A percentile compares a stretch with the other conserved stretches of the same genome.
phyloP scores from a whole-genome alignment of 2,329 filamentous ascomycete species.

The Alternaria panax region DNA sequence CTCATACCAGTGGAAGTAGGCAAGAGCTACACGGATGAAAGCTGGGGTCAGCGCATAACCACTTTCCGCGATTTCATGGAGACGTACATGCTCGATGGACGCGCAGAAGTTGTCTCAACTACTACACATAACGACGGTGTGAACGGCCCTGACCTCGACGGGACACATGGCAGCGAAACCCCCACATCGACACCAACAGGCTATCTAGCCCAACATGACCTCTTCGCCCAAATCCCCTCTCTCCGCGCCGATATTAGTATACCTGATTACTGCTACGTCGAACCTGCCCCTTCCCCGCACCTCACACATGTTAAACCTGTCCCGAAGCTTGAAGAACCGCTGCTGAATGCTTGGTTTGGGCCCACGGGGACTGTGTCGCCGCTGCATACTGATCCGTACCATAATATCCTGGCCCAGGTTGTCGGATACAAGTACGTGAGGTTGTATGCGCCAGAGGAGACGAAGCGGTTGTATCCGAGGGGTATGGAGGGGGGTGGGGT shows the following conservation, averaged over 20 bases:
- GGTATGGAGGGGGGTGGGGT: slow-evolving; percentile 71
- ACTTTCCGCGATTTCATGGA: slow-evolving; percentile 75
- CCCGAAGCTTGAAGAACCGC: slow-evolving; percentile 60
- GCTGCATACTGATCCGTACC: slow-evolving; percentile 90
- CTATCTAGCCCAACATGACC: slow-evolving; percentile 91
- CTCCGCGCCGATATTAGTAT: slow-evolving; percentile 77
- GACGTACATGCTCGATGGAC: slow-evolving; percentile 61
- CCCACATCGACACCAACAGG: slow-evolving; percentile 56
- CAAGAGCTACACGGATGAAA: slow-evolving; percentile 83
- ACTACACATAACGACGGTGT: background rate
- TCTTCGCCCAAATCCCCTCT: slow-evolving; percentile 81
- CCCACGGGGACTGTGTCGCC: slow-evolving; percentile 88
- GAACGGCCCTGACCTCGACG: no score
- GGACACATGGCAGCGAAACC: background rate
- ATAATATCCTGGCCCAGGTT: slow-evolving; percentile 89
- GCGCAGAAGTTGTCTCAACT: background rate
- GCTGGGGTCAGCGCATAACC: slow-evolving; percentile 84
- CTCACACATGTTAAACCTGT: slow-evolving; percentile 24
- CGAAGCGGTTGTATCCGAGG: slow-evolving; percentile 66
- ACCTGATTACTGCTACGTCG: slow-evolving; percentile 84
- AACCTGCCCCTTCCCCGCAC: slow-evolving; percentile 53
- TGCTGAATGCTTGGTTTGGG: slow-evolving; percentile 92
- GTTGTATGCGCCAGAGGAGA: slow-evolving; percentile 75
- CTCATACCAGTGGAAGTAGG: slow-evolving; percentile 89
- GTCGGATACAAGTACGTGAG: slow-evolving; percentile 92